Evolutionary conservation across 1,139 yeast genomes (phyloP).

Genomic region (Protomyces inundatus): DNA sequence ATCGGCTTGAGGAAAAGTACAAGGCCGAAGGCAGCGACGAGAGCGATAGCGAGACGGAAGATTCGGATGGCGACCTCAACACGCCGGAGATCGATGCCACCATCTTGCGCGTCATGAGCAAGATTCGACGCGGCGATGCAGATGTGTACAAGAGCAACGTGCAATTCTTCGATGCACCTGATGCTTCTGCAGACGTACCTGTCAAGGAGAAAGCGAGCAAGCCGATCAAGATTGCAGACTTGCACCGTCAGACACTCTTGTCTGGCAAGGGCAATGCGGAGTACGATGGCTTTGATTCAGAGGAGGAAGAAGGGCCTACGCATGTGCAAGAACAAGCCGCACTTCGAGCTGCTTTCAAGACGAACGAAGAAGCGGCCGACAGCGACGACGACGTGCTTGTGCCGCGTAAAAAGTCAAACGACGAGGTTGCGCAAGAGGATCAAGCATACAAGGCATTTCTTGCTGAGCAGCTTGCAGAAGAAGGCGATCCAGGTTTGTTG

Average conservation of each 20-base stretch:
- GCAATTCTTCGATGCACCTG: slow-evolving; percentile 33
- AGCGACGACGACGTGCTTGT: slow-evolving; percentile 48
- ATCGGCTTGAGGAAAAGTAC: slow-evolving; percentile 34
- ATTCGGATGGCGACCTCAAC: slow-evolving; percentile 80
- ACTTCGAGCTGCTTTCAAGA: slow-evolving; percentile 55
- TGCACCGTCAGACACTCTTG: slow-evolving; percentile 75
- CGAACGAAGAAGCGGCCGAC: slow-evolving; percentile 44
- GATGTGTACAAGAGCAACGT: slow-evolving; percentile 54
- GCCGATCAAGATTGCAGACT: slow-evolving; percentile 85
- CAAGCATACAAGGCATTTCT: slow-evolving; percentile 28
- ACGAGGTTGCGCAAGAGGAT: slow-evolving; percentile 37
- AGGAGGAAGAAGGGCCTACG: slow-evolving; percentile 21
- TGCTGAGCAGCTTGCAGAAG: slow-evolving; percentile 33
- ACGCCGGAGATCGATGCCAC: slow-evolving; percentile 84
- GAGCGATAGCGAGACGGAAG: slow-evolving; percentile 69
- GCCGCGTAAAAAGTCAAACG: slow-evolving; percentile 54
- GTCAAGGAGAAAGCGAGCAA: slow-evolving; percentile 46
- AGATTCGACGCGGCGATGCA: slow-evolving; percentile 63
- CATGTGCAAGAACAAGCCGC: slow-evolving; percentile 29
- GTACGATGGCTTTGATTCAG: slow-evolving; percentile 39
- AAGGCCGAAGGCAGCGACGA: slow-evolving; percentile 38
- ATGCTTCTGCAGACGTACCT: slow-evolving; percentile 22
- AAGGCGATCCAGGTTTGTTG: slow-evolving; percentile 61
- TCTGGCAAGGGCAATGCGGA: slow-evolving; percentile 55
- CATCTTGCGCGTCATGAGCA: slow-evolving; percentile 62